Percentiles rank a stretch among this genome's conserved stretches.
phyloP scores from a whole-genome alignment of 371 early-diverging fungal genomes.

The Lichtheimia ramosa region DNA sequence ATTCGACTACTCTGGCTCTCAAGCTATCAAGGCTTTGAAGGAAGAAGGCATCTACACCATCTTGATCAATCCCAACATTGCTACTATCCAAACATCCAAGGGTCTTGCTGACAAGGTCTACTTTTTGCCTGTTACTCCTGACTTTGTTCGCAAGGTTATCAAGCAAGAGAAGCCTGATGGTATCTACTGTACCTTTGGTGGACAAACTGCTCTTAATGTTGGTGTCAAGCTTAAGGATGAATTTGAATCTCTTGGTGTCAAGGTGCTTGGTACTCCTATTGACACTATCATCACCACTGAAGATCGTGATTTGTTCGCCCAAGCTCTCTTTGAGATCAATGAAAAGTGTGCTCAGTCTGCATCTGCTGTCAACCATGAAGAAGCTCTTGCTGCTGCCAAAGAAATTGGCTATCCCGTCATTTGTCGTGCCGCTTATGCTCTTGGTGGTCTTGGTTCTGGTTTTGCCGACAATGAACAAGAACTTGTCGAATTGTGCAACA shows the following conservation, averaged over 20 bases:
- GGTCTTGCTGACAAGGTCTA: conserved; percentile 91
- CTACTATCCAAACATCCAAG: conserved; percentile 95
- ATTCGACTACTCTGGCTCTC: conserved; percentile 95
- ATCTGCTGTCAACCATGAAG: conserved; percentile 78
- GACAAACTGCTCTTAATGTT: conserved; percentile 92
- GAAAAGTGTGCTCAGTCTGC: conserved; percentile 87
- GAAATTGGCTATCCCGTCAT: conserved; percentile 92
- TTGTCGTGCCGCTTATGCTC: conserved; percentile 89
- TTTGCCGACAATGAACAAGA: conserved; percentile 84
- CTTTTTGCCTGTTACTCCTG: conserved; percentile 94
- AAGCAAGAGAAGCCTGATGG: conserved; percentile 93
- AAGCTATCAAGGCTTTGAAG: conserved; percentile 95
- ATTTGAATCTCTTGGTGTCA: conserved; percentile 74
- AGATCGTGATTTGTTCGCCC: conserved; percentile 93
- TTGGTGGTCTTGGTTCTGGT: conserved; percentile 95
- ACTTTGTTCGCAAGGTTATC: conserved; percentile 86
- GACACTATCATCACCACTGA: conserved; percentile 86
- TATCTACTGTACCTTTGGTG: conserved; percentile 91
- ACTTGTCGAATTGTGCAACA: conserved; percentile 72
- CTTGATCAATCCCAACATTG: conserved; percentile 95
- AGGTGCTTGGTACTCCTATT: conserved; percentile 93
- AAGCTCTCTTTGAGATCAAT: conserved; percentile 83
- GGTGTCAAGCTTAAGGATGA: conserved; percentile 88
- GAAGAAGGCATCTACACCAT: conserved; percentile 89
- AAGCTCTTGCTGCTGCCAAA: conserved; percentile 81